Evolutionary conservation across 352 stramenopile genomes (phyloP), one percentile per base, ranked within the genome.

Genomic region (Nothophytophthora sp.): DNA sequence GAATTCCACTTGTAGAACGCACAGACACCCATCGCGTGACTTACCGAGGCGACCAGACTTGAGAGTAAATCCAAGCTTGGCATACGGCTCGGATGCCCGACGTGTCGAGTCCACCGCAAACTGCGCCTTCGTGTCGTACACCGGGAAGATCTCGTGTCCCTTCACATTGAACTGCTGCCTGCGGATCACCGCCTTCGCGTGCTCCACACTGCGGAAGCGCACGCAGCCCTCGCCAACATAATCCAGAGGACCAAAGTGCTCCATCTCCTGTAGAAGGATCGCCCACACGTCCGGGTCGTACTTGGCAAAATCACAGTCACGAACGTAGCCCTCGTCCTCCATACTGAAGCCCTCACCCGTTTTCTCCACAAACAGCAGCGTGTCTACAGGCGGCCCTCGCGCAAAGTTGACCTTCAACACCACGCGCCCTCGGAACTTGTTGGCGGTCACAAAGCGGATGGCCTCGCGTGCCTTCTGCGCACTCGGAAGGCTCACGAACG

Each of bases 71-170:
- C 57, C 53, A 46, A 76, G 57, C n/a, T 72, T 76, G 36, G 12
- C 58, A 24, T 69, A 55, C 39, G 42, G 34, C 5, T 59, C 64
- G 8, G 43, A 4, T 36, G 60, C 57, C 34, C 49, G 39, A 12
- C 76, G 57, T n/a, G 70, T 83, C 16, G 60, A 60, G 56, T 86
- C 77, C 49, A 72, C 70, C 25, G 65, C 42, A 12, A 78, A 60
- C 43, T 92, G 81, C 33, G 86, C 79, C 37, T 86, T 76, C 5
- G 70, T 73, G 35, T 89, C 77, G 33, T 90, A 92, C 9, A 88
- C 59, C 19, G 77, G 75, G 25, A 87, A 71, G 30, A 92, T 76
- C 18, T 84, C 71, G 23, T 71, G 63, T 2, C 59, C 67, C n/a
- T 73, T 61, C 32, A 90, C 47, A 13, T 42, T 63, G 23, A 83